Base-by-base conservation (phyloP, 257 asterid genomes). In the Jaltomata sinuosa region DNA sequence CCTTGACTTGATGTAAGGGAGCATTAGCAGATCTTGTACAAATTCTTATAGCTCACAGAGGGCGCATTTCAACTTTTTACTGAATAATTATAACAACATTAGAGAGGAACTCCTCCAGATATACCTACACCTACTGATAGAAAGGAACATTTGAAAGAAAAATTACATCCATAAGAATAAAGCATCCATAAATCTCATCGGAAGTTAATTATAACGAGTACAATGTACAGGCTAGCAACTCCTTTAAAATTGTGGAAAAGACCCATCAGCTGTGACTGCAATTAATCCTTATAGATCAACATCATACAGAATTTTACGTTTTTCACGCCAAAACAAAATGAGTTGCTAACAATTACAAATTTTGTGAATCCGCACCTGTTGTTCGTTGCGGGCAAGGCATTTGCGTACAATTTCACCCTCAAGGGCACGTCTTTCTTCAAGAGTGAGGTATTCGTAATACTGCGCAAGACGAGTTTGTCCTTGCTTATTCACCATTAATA, bases 391-490 rank as follows among this genome's bases (percentile, higher is more conserved):
- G 64, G 98, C 93, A 84, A 96, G 99, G 90, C 99, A 96, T 88
- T 96, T 96, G 83, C 99, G 97, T 42, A 96, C 98, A 83, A 96
- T 96, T 93, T 96, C 99, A 40, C 98, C 99, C 88, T 96, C 99
- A 84, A 96, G 98, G 57, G 99, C 94, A 49, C 98, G 98, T 45
- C 99, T 91, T 89, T 96, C 97, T 87, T 96, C 99, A 49, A 96
- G 78, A 74, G 93, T 94, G 29, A 96, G 93, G 91, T 95, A 95
- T 85, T 96, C 99, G 74, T 94, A 96, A 87, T 96, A 94, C 89
- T 94, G 99, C 6, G 99, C 99, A 36, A 96, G 87, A 69, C 99
- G 96, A 40, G 99, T 96, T 89, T 96, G 99, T 7, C 98, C 99
- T 87, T 97, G 99, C 91, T 97, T 97, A 93, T 94, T 97, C 91